Percentiles rank a stretch among this genome's conserved stretches.
phyloP scores from a whole-genome alignment of 257 asterid genomes.

The Rhazya stricta region DNA sequence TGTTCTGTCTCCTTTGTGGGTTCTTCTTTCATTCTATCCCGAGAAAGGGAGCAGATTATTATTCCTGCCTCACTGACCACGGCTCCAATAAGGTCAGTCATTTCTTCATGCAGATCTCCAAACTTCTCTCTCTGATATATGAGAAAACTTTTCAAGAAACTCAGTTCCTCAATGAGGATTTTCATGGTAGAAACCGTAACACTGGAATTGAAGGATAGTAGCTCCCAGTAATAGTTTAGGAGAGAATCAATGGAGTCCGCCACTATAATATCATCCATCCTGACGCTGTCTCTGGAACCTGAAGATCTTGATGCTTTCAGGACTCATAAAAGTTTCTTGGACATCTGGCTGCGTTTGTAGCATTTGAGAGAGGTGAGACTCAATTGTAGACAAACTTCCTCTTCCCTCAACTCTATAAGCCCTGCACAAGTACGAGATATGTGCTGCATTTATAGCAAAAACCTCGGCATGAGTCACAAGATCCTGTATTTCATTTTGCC shows the following conservation, averaged over 20 bases:
- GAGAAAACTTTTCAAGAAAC: not conserved
- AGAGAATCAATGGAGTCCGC: not conserved
- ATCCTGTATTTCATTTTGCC: no score
- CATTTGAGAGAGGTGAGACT: not conserved
- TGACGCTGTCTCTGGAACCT: not conserved
- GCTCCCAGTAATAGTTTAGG: not conserved
- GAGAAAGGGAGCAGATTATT: no score
- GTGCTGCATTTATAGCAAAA: no score
- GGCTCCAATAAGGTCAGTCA: no score
- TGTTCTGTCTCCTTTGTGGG: no score
- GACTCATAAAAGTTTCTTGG: not conserved
- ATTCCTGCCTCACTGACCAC: no score
- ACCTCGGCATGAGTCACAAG: no score
- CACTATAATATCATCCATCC: not conserved
- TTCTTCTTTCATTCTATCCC: no score
- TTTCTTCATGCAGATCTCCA: not conserved
- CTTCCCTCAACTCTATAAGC: no score
- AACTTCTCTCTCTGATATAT: not conserved
- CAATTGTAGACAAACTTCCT: no score
- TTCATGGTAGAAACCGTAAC: not conserved
- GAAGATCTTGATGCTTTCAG: not conserved
- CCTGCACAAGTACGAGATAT: no score
- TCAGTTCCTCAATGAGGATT: not conserved
- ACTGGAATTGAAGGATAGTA: not conserved
- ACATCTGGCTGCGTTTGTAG: not conserved